Evolutionary conservation across 2,329 filamentous ascomycete species (phyloP).

Genomic region (Eurotiales sp.): DNA sequence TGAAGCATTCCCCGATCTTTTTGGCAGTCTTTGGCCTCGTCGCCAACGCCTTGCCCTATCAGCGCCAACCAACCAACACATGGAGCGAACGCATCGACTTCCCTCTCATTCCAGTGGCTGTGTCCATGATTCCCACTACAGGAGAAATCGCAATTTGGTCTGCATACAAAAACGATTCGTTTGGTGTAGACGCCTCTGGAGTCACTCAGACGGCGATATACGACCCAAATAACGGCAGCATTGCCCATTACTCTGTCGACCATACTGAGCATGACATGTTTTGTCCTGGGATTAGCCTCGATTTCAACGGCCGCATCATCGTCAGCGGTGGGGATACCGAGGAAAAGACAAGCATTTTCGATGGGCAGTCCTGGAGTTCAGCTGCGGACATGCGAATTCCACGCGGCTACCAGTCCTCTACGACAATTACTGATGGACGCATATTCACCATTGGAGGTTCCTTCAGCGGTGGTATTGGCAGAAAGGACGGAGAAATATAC

Average conservation of each 20-base stretch:
- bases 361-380: constrained; percentile 38
- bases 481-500: constrained; percentile 57
- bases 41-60: background rate
- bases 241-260: constrained; percentile 11
- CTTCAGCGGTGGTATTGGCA: constrained; percentile 47
- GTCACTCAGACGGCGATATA: constrained; percentile 17
- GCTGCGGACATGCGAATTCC: constrained; percentile 44
- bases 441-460: constrained; percentile 60
- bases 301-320: constrained; percentile 48
- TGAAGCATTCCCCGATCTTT: background rate
- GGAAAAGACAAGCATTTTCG: constrained; percentile 48
- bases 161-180: constrained; percentile 9
- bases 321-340: constrained; percentile 54
- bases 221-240: constrained; percentile 6
- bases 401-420: constrained; percentile 53
- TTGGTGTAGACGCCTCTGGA: constrained; percentile 8
- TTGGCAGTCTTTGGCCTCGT: constrained; percentile 6
- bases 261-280: constrained; percentile 18
- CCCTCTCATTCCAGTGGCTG: constrained; percentile 16
- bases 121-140: constrained; percentile 12
- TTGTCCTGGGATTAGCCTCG: constrained; percentile 48
- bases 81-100: constrained; percentile 14
- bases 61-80: constrained; percentile 7
- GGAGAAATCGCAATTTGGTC: constrained; percentile 14
- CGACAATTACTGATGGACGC: constrained; percentile 50